These are phyloP conservation scores for Suillus paluster DNA, from an alignment of 768 basidiomycete species.

Conservation along the genomic window DNA sequence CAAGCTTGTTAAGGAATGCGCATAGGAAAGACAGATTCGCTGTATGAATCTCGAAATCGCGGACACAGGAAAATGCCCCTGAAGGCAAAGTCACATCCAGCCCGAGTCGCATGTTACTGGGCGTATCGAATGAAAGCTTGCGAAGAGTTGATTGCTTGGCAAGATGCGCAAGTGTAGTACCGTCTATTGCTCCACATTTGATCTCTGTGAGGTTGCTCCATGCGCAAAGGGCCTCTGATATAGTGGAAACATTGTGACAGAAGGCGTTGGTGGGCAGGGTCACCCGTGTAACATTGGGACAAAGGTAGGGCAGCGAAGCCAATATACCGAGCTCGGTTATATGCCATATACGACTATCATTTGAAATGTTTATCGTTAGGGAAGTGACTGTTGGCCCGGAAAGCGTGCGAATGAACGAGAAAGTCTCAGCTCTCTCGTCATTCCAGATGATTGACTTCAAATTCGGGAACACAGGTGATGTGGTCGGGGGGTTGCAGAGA, in stretches of 20 bases:
- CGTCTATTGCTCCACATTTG: conserved; percentile 4
- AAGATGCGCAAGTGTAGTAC: conserved; percentile 4
- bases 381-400: conserved; percentile 9
- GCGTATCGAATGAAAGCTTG: not conserved
- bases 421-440: conserved; percentile 5
- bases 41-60: not conserved
- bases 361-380: not conserved
- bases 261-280: not conserved
- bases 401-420: conserved; percentile 10
- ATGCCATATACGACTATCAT: not conserved
- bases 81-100: not conserved
- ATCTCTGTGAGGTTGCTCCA: conserved; percentile 6
- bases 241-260: not conserved
- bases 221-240: conserved; percentile 10
- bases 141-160: conserved; percentile 2
- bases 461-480: conserved; percentile 6
- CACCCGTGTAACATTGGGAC: conserved; percentile 6
- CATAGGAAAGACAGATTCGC: not conserved
- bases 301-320: conserved; percentile 7
- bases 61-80: conserved; percentile 3
- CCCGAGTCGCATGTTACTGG: not conserved
- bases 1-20: not conserved
- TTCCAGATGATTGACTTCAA: conserved; percentile 5
- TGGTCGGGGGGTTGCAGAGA: conserved; percentile 9
- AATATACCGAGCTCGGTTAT: conserved; percentile 5